Evolutionary conservation across 148 eudicot genomes (phyloP).

Genomic region (Euryodendron excelsum): DNA sequence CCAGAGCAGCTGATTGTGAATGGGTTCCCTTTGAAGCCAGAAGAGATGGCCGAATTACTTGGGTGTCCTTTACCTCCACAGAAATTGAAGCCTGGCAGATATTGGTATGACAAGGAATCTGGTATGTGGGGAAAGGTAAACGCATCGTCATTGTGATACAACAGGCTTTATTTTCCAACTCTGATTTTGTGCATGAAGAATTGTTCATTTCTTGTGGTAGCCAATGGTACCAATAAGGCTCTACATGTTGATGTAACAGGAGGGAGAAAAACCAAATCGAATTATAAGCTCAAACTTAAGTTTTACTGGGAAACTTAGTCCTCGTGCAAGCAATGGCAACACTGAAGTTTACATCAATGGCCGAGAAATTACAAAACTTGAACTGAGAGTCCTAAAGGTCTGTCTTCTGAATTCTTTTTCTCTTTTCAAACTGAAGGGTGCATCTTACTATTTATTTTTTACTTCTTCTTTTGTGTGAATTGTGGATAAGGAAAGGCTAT

Average conservation of each 20-base stretch:
- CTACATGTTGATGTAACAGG: conserved; percentile 49
- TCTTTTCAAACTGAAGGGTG: conserved; percentile 4
- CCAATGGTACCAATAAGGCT: not conserved
- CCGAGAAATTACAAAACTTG: conserved; percentile 91
- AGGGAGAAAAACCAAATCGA: conserved; percentile 88
- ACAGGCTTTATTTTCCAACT: conserved; percentile 1
- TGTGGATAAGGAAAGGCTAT: not conserved
- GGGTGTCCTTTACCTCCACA: conserved; percentile 84
- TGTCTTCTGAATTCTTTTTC: conserved; percentile 4
- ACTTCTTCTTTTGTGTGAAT: not conserved
- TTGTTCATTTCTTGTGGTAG: not conserved
- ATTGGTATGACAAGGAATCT: conserved; percentile 98
- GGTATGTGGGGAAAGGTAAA: conserved; percentile 96
- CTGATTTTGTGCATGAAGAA: not conserved
- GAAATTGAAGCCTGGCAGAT: conserved; percentile 81
- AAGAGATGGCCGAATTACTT: conserved; percentile 90
- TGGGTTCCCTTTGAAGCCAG: conserved; percentile 76
- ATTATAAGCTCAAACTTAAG: conserved; percentile 81
- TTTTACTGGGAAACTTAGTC: conserved; percentile 80
- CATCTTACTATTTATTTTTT: not conserved
- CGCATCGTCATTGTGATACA: not conserved
- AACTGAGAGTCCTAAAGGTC: conserved; percentile 83
- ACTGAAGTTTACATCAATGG: conserved; percentile 95
- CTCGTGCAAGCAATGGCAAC: conserved; percentile 85
- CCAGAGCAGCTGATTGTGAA: conserved; percentile 91